Evolutionary conservation across 345 rosid species (phyloP).

Genomic region (Murraya paniculata): DNA sequence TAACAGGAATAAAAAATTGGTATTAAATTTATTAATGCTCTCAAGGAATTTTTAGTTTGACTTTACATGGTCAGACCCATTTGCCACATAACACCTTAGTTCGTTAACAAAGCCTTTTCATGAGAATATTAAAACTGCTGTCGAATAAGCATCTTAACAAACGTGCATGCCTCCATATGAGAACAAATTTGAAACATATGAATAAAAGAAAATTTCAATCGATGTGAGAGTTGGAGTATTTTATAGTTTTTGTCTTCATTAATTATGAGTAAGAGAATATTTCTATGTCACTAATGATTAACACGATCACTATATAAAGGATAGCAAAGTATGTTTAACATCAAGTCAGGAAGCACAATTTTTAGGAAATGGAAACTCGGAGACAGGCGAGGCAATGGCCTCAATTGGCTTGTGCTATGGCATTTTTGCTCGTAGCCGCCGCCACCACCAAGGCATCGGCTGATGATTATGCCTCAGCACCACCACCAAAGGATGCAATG

Average conservation of each 20-base stretch:
- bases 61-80: no score
- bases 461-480: neutral
- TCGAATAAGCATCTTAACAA: no score
- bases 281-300: neutral
- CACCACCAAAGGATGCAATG: neutral
- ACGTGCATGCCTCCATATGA: neutral
- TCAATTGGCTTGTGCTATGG: neutral
- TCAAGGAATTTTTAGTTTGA: no score
- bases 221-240: no score
- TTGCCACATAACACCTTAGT: no score
- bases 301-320: constrained; percentile 25
- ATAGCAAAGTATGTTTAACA: neutral
- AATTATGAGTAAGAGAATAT: neutral
- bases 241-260: neutral
- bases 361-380: neutral
- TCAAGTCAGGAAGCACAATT: constrained; percentile 1
- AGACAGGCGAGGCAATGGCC: neutral
- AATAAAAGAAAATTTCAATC: no score
- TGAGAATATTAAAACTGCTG: no score
- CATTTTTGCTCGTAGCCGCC: constrained; percentile 27
- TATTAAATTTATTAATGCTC: no score
- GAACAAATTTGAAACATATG: neutral
- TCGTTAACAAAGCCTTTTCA: no score
- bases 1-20: no score
- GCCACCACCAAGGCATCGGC: constrained; percentile 12